Evolutionary conservation across 176 grass and related monocot species (phyloP), one percentile per base, ranked within the genome.

Genomic region (Cymbopogon citratus): DNA sequence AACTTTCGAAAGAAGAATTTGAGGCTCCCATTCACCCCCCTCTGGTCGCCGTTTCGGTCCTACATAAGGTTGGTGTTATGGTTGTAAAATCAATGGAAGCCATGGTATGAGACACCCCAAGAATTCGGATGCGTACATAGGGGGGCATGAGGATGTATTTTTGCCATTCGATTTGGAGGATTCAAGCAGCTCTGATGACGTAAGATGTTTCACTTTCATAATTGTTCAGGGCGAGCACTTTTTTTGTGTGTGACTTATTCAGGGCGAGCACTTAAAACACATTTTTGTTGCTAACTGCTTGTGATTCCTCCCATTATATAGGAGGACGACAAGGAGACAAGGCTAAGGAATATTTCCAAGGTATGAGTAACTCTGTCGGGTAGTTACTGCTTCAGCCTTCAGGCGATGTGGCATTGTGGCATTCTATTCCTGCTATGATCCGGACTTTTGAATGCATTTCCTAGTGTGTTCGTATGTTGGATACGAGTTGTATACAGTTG

Each of bases 51-150:
- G n/a, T n/a, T n/a, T n/a, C n/a, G n/a, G n/a, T n/a, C n/a, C n/a
- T n/a, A n/a, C n/a, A n/a, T 1, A 75, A 76, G 73, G 73, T 56
- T 5, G 9, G 29, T 76, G 73, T 13, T 54, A 60, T 57, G 73
- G 51, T 76, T 60, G 73, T 36, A 38, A 6, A 60, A 76, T 60
- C 51, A 76, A 76, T n/a, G 73, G 73, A 14, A 60, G 39, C 38
- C 73, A 52, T 24, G 19, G 2, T 24, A 76, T 76, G 73, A 76
- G 36, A 33, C 73, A 76, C 29, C 73, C 73, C 28, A 35, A 36
- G 31, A 24, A 60, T 59, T 4, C 1, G 38, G 11, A 24, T 27
- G 29, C 31, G 36, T 76, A 59, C 34, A 23, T 5, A 9, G 73
- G 51, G 21, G 73, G 73, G 14, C 73, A 54, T 19, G 5, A 16